Evolutionary conservation across 2,329 filamentous ascomycete species (phyloP).

Genomic region (Sordariomycetes sp.): DNA sequence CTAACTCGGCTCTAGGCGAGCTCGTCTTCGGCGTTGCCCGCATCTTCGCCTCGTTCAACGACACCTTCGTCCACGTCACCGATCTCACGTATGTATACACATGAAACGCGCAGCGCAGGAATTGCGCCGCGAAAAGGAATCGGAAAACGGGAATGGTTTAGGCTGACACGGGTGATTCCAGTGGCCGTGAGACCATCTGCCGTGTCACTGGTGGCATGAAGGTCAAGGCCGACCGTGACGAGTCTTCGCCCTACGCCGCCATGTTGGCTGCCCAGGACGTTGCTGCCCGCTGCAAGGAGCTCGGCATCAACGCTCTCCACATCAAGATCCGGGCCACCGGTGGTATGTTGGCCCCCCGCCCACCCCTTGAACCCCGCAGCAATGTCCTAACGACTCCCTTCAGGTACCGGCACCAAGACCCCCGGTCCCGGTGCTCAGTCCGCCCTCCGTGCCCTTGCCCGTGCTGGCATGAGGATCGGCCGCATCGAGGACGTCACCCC

Average conservation of each 20-base stretch:
- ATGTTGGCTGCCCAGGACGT: constrained; percentile 99
- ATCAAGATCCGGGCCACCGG: constrained; percentile 99
- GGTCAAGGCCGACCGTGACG: constrained; percentile 99
- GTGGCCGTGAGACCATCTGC: constrained; percentile 99
- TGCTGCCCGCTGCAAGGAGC: constrained; percentile 68
- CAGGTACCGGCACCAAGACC: constrained; percentile 99
- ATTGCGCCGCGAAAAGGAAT: constrained; percentile 11
- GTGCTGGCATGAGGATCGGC: constrained; percentile 99
- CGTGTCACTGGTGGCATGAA: constrained; percentile 99
- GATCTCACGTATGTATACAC: constrained; percentile 69
- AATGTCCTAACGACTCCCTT: constrained; percentile 1
- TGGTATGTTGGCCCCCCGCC: constrained; percentile 36
- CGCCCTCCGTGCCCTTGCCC: constrained; percentile 94
- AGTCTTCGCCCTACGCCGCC: constrained; percentile 98
- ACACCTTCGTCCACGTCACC: constrained; percentile 96
- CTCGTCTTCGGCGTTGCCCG: constrained; percentile 96
- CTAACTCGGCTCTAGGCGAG: constrained; percentile 50
- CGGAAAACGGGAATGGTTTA: constrained; percentile 18
- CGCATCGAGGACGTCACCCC: constrained; percentile 99
- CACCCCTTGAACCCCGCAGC: neutral
- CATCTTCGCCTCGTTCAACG: constrained; percentile 94
- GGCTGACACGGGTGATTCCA: constrained; percentile 62
- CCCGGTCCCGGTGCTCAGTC: constrained; percentile 98
- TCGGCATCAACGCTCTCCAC: constrained; percentile 82
- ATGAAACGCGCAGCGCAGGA: neutral